Percentiles rank a stretch among this genome's conserved stretches.
Conservation (phyloP, 2,329 filamentous ascomycete species). For the Fusarium drepaniforme region DNA sequence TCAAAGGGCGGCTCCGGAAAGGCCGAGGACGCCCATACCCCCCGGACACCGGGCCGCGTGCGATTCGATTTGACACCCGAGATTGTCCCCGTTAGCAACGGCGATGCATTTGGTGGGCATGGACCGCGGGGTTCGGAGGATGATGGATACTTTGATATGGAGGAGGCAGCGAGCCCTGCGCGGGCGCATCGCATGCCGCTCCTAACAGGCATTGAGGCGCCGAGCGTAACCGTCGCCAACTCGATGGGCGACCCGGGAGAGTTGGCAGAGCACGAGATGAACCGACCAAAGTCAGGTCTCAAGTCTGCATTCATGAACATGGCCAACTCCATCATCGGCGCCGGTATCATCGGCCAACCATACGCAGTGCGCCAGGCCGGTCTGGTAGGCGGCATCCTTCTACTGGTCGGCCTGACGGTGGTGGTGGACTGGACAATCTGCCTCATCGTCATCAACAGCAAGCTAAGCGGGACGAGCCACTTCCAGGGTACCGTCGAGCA, state of each 20-base stretch:
- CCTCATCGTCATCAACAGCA: constrained; percentile 97
- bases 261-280: constrained; percentile 66
- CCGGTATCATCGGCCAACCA: constrained; percentile 84
- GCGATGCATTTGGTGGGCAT: constrained; percentile 26
- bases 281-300: constrained; percentile 85
- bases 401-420: constrained; percentile 84
- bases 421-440: constrained; percentile 98
- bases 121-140: constrained; percentile 42
- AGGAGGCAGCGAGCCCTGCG: constrained; percentile 62
- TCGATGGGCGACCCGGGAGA: constrained; percentile 51
- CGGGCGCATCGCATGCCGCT: constrained; percentile 73
- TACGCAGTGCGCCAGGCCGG: constrained; percentile 97
- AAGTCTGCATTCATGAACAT: constrained; percentile 98
- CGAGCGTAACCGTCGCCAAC: constrained; percentile 78
- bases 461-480: constrained; percentile 91
- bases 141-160: constrained; percentile 61
- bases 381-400: constrained; percentile 80
- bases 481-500: constrained; percentile 97
- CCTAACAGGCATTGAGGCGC: constrained; percentile 86
- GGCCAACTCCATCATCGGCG: constrained; percentile 97
- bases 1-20: constrained; percentile 32
- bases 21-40: constrained; percentile 31
- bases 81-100: constrained; percentile 50
- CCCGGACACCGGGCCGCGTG: constrained; percentile 74
- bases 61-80: constrained; percentile 74